Percentiles rank a stretch among this genome's conserved stretches.
These are phyloP conservation scores for Sequoia sempervirens DNA, from an alignment of 75 land plant species.

Conservation along the genomic window DNA sequence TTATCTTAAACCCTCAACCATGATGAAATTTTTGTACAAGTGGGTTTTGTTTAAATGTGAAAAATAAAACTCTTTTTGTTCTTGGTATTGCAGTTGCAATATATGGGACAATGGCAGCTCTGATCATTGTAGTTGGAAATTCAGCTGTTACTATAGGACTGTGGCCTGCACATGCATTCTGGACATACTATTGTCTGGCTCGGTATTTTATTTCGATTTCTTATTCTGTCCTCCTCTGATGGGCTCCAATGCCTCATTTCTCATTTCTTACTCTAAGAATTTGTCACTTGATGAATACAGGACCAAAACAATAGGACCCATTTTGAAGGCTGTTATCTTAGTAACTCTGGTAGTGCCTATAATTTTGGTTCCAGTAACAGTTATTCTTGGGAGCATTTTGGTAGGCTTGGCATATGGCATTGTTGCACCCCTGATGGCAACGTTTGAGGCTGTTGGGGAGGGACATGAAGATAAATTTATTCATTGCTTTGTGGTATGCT, in stretches of 20 bases:
- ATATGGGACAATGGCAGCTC: slow-evolving; percentile 42
- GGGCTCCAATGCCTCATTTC: not conserved
- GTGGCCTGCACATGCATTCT: slow-evolving; percentile 74
- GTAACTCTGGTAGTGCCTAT: slow-evolving; percentile 53
- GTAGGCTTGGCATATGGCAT: slow-evolving; percentile 79
- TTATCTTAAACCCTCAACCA: too few relatives aligned
- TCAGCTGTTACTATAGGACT: slow-evolving; percentile 73
- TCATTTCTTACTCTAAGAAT: not conserved
- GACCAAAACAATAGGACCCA: slow-evolving; percentile 63
- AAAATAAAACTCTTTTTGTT: not conserved
- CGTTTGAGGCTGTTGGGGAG: slow-evolving; percentile 87
- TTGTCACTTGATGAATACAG: slow-evolving; percentile 30
- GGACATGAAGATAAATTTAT: slow-evolving; percentile 41
- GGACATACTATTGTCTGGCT: slow-evolving; percentile 61
- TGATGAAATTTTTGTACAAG: not conserved
- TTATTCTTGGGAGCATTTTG: slow-evolving; percentile 62
- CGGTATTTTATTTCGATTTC: slow-evolving; percentile 28
- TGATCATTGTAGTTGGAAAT: slow-evolving; percentile 50
- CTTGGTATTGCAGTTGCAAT: slow-evolving; percentile 42
- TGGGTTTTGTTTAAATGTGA: not conserved
- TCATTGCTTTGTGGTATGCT: slow-evolving; percentile 62
- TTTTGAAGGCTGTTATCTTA: slow-evolving; percentile 48
- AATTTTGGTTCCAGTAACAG: slow-evolving; percentile 50
- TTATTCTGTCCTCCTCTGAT: not conserved
- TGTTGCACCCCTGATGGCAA: slow-evolving; percentile 75